Evolutionary conservation across 2,329 filamentous ascomycete species (phyloP), one percentile per base, ranked within the genome.

Genomic region (Pseudodiploospora longispora): DNA sequence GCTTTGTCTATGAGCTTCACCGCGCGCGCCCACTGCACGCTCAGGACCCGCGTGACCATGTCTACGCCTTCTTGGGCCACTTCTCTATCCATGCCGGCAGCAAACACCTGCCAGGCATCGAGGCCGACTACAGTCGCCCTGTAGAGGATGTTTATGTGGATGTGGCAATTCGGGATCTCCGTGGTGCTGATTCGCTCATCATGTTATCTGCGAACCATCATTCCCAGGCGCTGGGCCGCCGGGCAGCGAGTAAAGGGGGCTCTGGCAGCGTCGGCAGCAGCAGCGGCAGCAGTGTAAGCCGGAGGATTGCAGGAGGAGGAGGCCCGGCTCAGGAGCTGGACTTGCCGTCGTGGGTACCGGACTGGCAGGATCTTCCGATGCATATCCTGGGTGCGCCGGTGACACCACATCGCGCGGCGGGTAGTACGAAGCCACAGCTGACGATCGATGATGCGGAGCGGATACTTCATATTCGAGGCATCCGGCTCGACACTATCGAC

Each of bases 321-420:
- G 19, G n/a, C 27, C 30, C 36, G 3, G 29, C 42, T 2, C 31
- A 12, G 10, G 33, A 29, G 36, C 7, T 49, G 9, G 27, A 29
- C 7, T 28, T 66, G 4, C 63, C 64, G 1, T 60, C 61, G 0
- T 67, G 64, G 64, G 63, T 64, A 28, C 64, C 64, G 1, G 64
- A 67, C 52, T 66, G 63, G 64, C 55, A 60, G 2, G 43, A 57
- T 6, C 43, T 55, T 6, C 60, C 61, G 9, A 42, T 61, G 1
- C 62, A 65, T 34, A 52, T 65, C 6, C 50, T 65, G 10, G 58
- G 55, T 2, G 55, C 59, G 1, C 62, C 62, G 0, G 52, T 48
- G 8, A 59, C 58, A 9, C 60, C 58, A 2, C 62, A 65, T 30
- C 47, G 53, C 9, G 62, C 62, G 6, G 52, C 56, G 0, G 55